These are phyloP conservation scores for Lithospermum erythrorhizon DNA, from an alignment of 257 asterid genomes.

Conservation along the genomic window DNA sequence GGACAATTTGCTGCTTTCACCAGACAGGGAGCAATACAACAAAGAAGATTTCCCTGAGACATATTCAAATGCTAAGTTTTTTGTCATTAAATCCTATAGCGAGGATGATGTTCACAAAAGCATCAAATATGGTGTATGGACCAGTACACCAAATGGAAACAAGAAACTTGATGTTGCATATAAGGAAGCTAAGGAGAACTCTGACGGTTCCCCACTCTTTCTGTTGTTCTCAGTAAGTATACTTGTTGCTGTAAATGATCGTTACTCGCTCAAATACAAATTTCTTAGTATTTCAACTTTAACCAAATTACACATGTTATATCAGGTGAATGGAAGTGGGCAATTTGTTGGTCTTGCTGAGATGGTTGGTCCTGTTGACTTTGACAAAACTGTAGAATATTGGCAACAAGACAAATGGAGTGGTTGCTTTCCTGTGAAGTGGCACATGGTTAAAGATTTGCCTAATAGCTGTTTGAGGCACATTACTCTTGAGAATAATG, in stretches of 20 bases:
- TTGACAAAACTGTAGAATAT: slow-evolving; percentile 22
- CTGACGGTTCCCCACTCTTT: slow-evolving; percentile 30
- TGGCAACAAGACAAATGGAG: slow-evolving; percentile 50
- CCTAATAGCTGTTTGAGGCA: slow-evolving; percentile 28
- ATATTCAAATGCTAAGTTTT: slow-evolving; percentile 48
- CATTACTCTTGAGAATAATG: slow-evolving; percentile 29
- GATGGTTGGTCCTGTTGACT: slow-evolving; percentile 33
- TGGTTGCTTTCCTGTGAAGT: slow-evolving; percentile 34
- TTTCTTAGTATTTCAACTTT: not conserved
- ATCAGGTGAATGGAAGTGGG: slow-evolving; percentile 39
- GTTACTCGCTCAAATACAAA: not conserved
- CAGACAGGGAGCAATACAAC: slow-evolving; percentile 52
- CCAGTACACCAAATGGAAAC: slow-evolving; percentile 44
- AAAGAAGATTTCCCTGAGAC: slow-evolving; percentile 34
- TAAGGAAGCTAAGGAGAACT: slow-evolving; percentile 31
- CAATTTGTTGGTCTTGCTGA: slow-evolving; percentile 44
- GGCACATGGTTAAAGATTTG: slow-evolving; percentile 36
- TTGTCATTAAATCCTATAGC: slow-evolving; percentile 45
- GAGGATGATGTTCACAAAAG: slow-evolving; percentile 49
- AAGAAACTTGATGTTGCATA: slow-evolving; percentile 37
- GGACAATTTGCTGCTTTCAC: slow-evolving; percentile 19
- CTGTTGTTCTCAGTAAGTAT: slow-evolving; percentile 39
- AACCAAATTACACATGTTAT: not conserved
- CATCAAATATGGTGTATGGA: slow-evolving; percentile 43
- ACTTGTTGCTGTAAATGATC: not conserved